Evolutionary conservation across 2,329 filamentous ascomycete species (phyloP).

Genomic region (Orbilia brochopaga): DNA sequence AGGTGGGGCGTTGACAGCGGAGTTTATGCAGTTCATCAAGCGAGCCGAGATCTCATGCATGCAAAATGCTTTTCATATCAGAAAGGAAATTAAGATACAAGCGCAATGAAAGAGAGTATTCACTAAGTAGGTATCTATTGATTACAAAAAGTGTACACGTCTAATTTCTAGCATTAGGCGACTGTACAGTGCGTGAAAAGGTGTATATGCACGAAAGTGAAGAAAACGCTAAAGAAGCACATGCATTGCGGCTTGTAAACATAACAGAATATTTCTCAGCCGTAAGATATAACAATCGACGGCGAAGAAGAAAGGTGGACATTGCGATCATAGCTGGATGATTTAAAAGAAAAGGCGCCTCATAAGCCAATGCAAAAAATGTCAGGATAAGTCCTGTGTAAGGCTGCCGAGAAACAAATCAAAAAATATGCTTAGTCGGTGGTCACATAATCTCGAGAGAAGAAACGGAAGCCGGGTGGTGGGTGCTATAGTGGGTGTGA

Average conservation of each 20-base stretch:
- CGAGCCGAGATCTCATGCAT: neutral
- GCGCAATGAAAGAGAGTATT: neutral
- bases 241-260: slow-evolving; percentile 26
- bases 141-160: slow-evolving; percentile 28
- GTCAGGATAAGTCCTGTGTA: neutral
- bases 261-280: slow-evolving; percentile 19
- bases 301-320: slow-evolving; percentile 2
- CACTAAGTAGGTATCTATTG: slow-evolving; percentile 37
- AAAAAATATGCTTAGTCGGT: neutral
- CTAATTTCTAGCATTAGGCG: slow-evolving; percentile 5
- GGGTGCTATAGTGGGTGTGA: too few species aligned
- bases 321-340: slow-evolving; percentile 2
- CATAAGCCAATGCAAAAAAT: neutral
- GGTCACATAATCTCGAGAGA: too few species aligned
- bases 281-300: slow-evolving; percentile 6
- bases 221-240: slow-evolving; percentile 46
- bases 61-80: neutral
- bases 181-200: neutral
- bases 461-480: too few species aligned
- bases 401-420: neutral
- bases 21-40: neutral
- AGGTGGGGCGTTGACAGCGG: slow-evolving; percentile 22
- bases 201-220: neutral
- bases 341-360: neutral
- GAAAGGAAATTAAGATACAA: neutral